Base-by-base conservation (phyloP, 352 stramenopile genomes). In the Elongisporangium prolatum region DNA sequence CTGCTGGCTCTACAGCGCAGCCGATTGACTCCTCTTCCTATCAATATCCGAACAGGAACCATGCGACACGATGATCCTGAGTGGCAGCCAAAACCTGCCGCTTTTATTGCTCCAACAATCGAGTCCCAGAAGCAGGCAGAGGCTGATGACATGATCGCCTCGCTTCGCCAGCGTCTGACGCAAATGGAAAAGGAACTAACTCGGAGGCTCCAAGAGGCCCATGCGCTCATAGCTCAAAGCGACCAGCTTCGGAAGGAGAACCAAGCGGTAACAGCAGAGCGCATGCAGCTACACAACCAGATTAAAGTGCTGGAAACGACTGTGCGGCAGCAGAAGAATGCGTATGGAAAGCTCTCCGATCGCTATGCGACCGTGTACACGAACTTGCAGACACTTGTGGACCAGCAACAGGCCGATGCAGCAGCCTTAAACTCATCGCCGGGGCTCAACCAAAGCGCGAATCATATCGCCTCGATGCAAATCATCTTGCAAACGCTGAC, bases 301-400 rank as follows among this genome's bases (percentile, higher is more conserved):
- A 50, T 84, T 11, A 54, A 75, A 14, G 77, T 87, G 3, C 48
- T 88, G 9, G 72, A 85, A 34, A 73, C 72, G 22, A 59, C 69
- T 2, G 68, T 73, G 24, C 48, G 79, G 14, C 62, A 81, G 56
- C 77, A 88, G 49, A 81, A 78, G 17, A 74, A 88, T 48, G 71
- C 78, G 20, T 86, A 80, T 60, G 75, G 86, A 50, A 90, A 87
- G 48, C 72, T 92, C n/a, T 75, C 80, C 22, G 67, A 81, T 18
- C 54, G 73, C 3, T 92, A 87, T 48, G 57, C 80, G 10, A 62
- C 51, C 4, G 76, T 80, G 28, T 89, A 88, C 50, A 60, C 63
- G 16, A 85, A 71, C 40, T 56, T 92, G 18, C 69, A 86, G 50
- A 89, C 80, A 53, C 62, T 91, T 4, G 61, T 68, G 2, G 75